Evolutionary conservation across 2,329 filamentous ascomycete species (phyloP).

Genomic region (Thelonectria blattea): DNA sequence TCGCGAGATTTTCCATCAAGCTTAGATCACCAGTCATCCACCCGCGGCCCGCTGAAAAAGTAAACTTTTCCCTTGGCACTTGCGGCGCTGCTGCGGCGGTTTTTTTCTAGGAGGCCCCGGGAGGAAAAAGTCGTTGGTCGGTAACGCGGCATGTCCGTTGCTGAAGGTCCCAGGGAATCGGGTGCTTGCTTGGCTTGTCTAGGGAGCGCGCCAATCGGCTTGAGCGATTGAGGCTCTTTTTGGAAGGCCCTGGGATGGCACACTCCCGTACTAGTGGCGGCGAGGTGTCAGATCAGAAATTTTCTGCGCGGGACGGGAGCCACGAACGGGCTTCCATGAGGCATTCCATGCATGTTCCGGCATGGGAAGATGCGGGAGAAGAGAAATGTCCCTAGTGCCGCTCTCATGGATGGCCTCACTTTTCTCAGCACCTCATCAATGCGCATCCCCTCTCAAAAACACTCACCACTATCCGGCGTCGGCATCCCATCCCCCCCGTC

Average conservation of each 20-base stretch:
- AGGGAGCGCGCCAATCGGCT: conserved; percentile 19
- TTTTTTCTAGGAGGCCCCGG: too few relatives aligned
- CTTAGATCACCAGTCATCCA: background rate
- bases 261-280: background rate
- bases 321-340: conserved; percentile 11
- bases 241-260: background rate
- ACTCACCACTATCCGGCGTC: too few relatives aligned
- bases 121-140: conserved; percentile 3
- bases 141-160: conserved; percentile 6
- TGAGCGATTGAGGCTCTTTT: conserved; percentile 11
- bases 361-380: background rate
- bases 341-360: conserved; percentile 12
- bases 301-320: background rate
- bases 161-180: too few relatives aligned
- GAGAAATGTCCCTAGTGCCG: too few relatives aligned
- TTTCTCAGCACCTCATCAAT: background rate
- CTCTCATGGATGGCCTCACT: too few relatives aligned
- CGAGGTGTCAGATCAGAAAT: background rate
- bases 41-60: conserved; percentile 11
- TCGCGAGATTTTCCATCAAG: conserved; percentile 7
- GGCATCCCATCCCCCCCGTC: too few relatives aligned
- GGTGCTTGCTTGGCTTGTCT: background rate
- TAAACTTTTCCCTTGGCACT: background rate
- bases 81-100: conserved; percentile 16
- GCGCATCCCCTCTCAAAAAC: background rate